These are phyloP conservation scores for Xylariaceae sp. DNA, from an alignment of 2,329 filamentous ascomycete genomes.

Conservation along the genomic window DNA sequence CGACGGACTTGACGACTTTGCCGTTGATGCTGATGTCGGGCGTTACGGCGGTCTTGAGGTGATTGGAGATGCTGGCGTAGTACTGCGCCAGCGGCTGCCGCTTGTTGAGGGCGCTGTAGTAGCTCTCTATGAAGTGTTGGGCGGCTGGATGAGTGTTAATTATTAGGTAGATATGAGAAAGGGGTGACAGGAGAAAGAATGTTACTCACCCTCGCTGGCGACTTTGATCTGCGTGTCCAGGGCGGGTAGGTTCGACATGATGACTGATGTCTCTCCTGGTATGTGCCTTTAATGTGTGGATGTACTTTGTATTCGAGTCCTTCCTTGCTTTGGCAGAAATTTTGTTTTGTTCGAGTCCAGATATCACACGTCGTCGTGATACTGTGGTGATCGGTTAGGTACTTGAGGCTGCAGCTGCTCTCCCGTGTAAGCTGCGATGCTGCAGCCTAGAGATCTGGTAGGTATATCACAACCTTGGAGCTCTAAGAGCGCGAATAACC, in stretches of 20 bases:
- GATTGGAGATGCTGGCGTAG: conserved; percentile 59
- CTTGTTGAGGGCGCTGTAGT: conserved; percentile 68
- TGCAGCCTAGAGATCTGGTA: not conserved
- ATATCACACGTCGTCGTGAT: not conserved
- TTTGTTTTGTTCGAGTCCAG: too few relatives aligned
- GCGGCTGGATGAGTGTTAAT: conserved; percentile 49
- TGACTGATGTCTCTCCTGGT: not conserved
- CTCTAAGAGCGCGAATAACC: too few relatives aligned
- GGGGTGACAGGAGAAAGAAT: not conserved
- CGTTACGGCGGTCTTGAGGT: conserved; percentile 46
- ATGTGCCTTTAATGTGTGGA: not conserved
- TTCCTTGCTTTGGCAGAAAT: too few relatives aligned
- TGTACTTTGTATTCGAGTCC: not conserved
- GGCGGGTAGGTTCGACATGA: conserved; percentile 22
- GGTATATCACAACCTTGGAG: not conserved
- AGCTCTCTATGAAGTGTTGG: conserved; percentile 64
- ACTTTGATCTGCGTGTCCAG: conserved; percentile 32
- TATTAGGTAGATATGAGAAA: not conserved
- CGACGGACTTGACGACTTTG: conserved; percentile 52
- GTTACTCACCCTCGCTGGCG: conserved; percentile 33
- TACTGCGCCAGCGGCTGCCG: conserved; percentile 57
- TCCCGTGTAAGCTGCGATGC: not conserved
- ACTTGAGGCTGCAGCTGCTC: not conserved
- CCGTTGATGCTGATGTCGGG: conserved; percentile 79
- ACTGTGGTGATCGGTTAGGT: not conserved